Evolutionary conservation across 108 stramenopile species (phyloP).

Genomic region (Mediolabrus comicus): DNA sequence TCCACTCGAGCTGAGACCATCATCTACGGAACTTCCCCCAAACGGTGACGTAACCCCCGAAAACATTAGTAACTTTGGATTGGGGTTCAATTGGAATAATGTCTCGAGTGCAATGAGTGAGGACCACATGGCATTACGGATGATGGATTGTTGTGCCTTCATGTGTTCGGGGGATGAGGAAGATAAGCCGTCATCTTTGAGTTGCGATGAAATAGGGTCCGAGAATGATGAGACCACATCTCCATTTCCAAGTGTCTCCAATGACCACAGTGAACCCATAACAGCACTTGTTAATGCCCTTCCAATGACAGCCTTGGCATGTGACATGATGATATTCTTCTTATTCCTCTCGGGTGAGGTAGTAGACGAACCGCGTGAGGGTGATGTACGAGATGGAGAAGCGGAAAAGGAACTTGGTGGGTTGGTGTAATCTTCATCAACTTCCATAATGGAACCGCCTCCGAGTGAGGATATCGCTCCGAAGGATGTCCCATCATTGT

Average conservation of each 20-base stretch:
- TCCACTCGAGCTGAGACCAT: background rate
- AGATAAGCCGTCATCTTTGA: background rate
- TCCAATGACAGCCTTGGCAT: slow-evolving; percentile 41
- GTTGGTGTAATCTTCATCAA: background rate
- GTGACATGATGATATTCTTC: slow-evolving; percentile 20
- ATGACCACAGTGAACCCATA: slow-evolving; percentile 30
- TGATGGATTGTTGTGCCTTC: background rate
- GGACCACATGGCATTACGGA: slow-evolving; percentile 14
- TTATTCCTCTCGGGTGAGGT: background rate
- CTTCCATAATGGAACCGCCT: background rate
- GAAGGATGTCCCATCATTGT: background rate
- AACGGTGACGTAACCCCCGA: slow-evolving; percentile 1
- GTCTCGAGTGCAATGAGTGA: slow-evolving; percentile 9
- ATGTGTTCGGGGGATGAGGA: background rate
- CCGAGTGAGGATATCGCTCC: background rate
- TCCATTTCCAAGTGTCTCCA: slow-evolving; percentile 30
- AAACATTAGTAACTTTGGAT: slow-evolving; percentile 3
- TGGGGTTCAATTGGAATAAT: slow-evolving; percentile 10
- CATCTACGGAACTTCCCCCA: background rate
- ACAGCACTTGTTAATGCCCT: slow-evolving; percentile 38
- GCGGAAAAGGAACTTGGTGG: too few relatives aligned
- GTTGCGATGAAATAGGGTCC: background rate
- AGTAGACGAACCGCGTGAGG: background rate
- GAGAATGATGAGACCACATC: background rate
- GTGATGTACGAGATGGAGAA: background rate